Evolutionary conservation across 164 flowering plant species (phyloP), one percentile per base, ranked within the genome.

Genomic region (Piper betle): DNA sequence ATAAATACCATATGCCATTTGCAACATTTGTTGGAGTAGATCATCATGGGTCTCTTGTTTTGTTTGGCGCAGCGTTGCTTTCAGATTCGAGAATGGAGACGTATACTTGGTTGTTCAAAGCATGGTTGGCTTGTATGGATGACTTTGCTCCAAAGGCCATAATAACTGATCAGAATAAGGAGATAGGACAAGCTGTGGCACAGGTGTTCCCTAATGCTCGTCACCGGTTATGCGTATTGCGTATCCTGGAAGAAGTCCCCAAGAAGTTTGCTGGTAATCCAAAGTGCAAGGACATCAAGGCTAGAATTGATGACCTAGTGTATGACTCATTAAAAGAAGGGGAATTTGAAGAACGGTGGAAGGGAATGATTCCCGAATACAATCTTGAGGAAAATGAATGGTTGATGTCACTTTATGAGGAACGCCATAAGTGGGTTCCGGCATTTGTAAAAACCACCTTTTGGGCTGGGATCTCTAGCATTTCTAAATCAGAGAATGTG

Each of bases 291-390:
- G 53, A n/a, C 25, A 55, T 67, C 60, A 67, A 48, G 42, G 55
- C 38, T 53, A 55, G 55, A 41, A 55, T 67, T 37, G 33, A 17
- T 25, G 61, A 61, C 12, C 43, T 50, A 52, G 55, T 67, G 6
- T 39, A 55, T 38, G 54, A 52, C 55, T 18, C 64, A n/a, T 52
- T 37, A 37, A 55, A 37, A 46, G 52, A 41, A 41, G 59, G 55
- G 20, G 64, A 67, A 37, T 61, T 67, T 46, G 60, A 67, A 56
- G 33, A 58, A 54, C 19, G 42, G 33, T 67, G 69, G 69, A 42
- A 25, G 37, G 52, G 25, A 18, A 46, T 67, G 6, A 25, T 67
- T 42, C 50, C 17, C 8, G 62, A 67, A 37, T 67, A 61, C 46
- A 55, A n/a, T 15, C 64, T 67, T 19, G 25, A 38, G 50, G 58